phyloP scores from a whole-genome alignment of 192 early-diverging fungal genomes.

The Umbelopsis sp. region DNA sequence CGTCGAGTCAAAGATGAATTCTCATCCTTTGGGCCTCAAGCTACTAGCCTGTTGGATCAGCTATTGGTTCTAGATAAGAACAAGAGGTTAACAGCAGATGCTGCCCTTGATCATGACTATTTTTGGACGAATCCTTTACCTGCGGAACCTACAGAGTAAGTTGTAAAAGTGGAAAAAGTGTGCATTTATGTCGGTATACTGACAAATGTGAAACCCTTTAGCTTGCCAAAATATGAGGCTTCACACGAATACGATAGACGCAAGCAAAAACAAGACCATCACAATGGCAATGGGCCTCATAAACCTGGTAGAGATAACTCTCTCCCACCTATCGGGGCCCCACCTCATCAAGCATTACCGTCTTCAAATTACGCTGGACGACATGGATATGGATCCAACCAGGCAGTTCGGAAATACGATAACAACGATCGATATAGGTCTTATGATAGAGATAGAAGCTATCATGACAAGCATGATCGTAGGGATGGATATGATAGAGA shows the following conservation, averaged over 20 bases:
- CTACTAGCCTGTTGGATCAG: slow-evolving; percentile 76
- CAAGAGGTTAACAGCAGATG: slow-evolving; percentile 68
- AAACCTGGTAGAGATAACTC: slow-evolving; percentile 1
- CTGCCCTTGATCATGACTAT: slow-evolving; percentile 81
- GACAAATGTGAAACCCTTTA: slow-evolving; percentile 2
- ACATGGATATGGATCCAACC: slow-evolving; percentile 18
- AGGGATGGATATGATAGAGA: neutral
- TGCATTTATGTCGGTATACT: neutral
- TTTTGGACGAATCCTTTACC: slow-evolving; percentile 77
- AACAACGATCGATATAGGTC: neutral
- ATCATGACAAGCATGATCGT: slow-evolving; percentile 3
- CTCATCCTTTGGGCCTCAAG: slow-evolving; percentile 54
- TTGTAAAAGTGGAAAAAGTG: neutral
- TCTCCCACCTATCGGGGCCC: neutral
- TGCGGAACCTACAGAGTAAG: slow-evolving; percentile 65
- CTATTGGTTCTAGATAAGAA: slow-evolving; percentile 79
- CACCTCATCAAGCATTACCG: slow-evolving; percentile 12
- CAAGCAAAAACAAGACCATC: slow-evolving; percentile 25
- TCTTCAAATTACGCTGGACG: slow-evolving; percentile 6
- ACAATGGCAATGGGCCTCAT: slow-evolving; percentile 8
- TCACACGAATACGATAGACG: slow-evolving; percentile 79
- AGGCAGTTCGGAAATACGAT: slow-evolving; percentile 3
- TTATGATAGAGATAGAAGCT: neutral
- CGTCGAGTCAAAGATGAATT: slow-evolving; percentile 66
- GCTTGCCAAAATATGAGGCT: slow-evolving; percentile 74